phyloP scores from a whole-genome alignment of 2,329 filamentous ascomycete genomes.

The Thelonectria discophora region DNA sequence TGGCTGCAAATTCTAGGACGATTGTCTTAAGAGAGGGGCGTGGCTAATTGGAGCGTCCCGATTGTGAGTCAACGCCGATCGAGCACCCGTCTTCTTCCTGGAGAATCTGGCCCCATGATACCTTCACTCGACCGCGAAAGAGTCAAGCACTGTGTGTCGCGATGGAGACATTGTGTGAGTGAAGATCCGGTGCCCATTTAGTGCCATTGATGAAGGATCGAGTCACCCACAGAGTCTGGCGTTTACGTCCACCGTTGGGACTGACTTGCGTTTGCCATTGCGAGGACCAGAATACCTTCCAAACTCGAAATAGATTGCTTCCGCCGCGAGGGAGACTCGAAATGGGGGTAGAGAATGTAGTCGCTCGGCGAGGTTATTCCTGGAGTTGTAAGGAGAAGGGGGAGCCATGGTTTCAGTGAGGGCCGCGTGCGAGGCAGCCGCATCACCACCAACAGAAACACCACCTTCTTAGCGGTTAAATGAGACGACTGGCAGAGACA shows the following conservation, averaged over 20 bases:
- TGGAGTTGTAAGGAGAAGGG: not conserved
- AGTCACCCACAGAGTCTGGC: not conserved
- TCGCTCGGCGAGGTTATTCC: slow-evolving; percentile 2
- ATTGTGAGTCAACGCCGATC: slow-evolving; percentile 41
- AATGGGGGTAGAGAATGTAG: slow-evolving; percentile 22
- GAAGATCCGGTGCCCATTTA: not conserved
- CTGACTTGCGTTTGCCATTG: too few relatives aligned
- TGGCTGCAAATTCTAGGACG: slow-evolving; percentile 24
- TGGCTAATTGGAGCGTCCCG: slow-evolving; percentile 16
- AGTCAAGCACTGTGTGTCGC: not conserved
- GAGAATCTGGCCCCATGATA: slow-evolving; percentile 36
- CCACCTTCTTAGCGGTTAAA: not conserved
- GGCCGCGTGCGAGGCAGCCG: slow-evolving; percentile 34
- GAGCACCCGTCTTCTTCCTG: slow-evolving; percentile 10
- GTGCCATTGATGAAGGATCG: slow-evolving; percentile 1
- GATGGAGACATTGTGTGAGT: slow-evolving; percentile 6
- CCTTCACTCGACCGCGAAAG: slow-evolving; percentile 18
- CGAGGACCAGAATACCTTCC: too few relatives aligned
- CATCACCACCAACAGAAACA: slow-evolving; percentile 19
- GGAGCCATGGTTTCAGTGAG: slow-evolving; percentile 31
- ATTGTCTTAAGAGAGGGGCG: slow-evolving; percentile 19
- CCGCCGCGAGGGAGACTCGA: not conserved
- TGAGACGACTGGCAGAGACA: slow-evolving; percentile 13
- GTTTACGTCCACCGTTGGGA: not conserved
- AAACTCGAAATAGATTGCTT: slow-evolving; percentile 1